phyloP scores from a whole-genome alignment of 2,329 filamentous ascomycete genomes.

The Xylariales sp. region DNA sequence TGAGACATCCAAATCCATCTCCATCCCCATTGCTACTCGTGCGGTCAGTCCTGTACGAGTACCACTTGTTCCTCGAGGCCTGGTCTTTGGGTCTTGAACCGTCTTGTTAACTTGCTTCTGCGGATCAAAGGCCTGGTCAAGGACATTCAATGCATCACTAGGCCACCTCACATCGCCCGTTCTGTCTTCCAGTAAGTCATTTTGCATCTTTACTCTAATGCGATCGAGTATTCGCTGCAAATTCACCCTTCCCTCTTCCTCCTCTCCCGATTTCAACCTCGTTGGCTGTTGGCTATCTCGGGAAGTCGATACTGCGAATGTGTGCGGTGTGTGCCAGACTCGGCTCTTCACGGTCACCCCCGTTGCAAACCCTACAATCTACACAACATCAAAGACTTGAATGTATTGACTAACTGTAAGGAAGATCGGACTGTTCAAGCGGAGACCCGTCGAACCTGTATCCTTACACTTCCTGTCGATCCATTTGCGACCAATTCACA shows the following conservation, averaged over 20 bases:
- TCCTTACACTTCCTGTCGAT: slow-evolving; percentile 2
- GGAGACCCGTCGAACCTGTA: slow-evolving; percentile 4
- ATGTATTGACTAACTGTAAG: background rate
- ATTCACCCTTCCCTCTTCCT: slow-evolving; percentile 6
- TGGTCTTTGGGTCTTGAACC: too few species aligned
- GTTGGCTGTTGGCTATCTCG: slow-evolving; percentile 3
- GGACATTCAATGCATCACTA: slow-evolving; percentile 25
- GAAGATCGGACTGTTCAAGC: background rate
- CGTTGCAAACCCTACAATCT: background rate
- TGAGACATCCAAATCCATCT: slow-evolving; percentile 19
- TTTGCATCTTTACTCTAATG: slow-evolving; percentile 24
- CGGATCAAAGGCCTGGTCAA: slow-evolving; percentile 18
- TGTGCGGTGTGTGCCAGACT: slow-evolving; percentile 1
- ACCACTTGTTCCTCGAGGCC: slow-evolving; percentile 10
- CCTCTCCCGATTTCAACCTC: slow-evolving; percentile 13
- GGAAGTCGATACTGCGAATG: background rate
- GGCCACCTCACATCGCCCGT: slow-evolving; percentile 28
- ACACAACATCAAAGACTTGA: background rate
- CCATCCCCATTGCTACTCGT: slow-evolving; percentile 10
- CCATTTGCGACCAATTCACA: slow-evolving; percentile 5
- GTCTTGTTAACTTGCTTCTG: slow-evolving; percentile 20
- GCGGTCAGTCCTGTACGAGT: slow-evolving; percentile 7
- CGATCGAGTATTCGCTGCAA: slow-evolving; percentile 28
- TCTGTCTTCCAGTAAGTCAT: slow-evolving; percentile 32
- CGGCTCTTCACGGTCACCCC: slow-evolving; percentile 2